Conservation (phyloP, 768 basidiomycete species). For the Mycena latifolia region DNA sequence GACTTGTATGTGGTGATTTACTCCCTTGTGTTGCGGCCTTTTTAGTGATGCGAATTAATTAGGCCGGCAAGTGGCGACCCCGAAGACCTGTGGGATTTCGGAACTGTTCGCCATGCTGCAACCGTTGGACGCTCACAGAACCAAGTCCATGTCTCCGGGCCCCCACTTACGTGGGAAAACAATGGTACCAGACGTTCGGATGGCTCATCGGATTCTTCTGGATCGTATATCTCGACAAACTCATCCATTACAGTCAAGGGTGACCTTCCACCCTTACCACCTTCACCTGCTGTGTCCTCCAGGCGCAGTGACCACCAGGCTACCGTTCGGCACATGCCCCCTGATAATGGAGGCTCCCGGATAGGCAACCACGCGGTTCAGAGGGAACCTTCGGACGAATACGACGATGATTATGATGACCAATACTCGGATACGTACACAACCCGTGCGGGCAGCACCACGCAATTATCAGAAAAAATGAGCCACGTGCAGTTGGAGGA, state of each 20-base stretch:
- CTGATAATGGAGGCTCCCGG: conserved; percentile 38
- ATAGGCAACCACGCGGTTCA: conserved; percentile 48
- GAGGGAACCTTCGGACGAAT: conserved; percentile 71
- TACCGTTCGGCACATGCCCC: conserved; percentile 73
- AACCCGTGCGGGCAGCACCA: conserved; percentile 51
- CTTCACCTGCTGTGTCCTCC: conserved; percentile 50
- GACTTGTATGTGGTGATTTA: conserved; percentile 67
- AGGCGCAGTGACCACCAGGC: conserved; percentile 68
- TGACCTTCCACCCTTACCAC: conserved; percentile 73
- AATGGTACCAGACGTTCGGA: conserved; percentile 65
- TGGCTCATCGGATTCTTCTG: conserved; percentile 49
- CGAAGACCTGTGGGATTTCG: conserved; percentile 97
- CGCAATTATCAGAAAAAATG: conserved; percentile 58
- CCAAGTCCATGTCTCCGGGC: conserved; percentile 71
- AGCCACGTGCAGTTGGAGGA: conserved; percentile 63
- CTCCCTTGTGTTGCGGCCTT: conserved; percentile 15
- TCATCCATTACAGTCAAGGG: conserved; percentile 65
- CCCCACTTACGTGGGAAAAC: conserved; percentile 86
- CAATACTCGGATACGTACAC: conserved; percentile 65
- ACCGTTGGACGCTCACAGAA: conserved; percentile 79
- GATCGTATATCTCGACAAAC: conserved; percentile 50
- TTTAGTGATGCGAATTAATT: conserved; percentile 16
- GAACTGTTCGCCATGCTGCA: conserved; percentile 87
- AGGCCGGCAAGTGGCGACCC: conserved; percentile 70
- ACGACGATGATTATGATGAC: conserved; percentile 72